Conservation (phyloP, 768 basidiomycete genomes). For the Hygrocybe punicea region DNA sequence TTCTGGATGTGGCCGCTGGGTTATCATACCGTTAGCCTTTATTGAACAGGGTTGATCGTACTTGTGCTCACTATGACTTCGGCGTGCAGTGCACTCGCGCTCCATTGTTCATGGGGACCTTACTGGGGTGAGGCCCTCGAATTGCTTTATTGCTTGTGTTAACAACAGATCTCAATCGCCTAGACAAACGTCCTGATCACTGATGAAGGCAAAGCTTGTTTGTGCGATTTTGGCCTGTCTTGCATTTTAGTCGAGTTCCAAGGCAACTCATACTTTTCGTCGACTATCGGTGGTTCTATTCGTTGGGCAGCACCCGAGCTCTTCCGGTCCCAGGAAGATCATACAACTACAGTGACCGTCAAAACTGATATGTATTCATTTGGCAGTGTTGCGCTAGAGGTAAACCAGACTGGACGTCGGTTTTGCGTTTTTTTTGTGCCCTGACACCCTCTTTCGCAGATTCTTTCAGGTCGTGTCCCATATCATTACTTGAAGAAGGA, state of each 20-base stretch:
- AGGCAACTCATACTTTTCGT: conserved; percentile 21
- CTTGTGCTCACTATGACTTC: not conserved
- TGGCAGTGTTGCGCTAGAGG: conserved; percentile 30
- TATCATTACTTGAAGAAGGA: conserved; percentile 7
- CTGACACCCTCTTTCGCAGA: not conserved
- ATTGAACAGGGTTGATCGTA: too few species aligned
- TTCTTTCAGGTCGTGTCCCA: conserved; percentile 6
- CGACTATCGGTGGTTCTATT: conserved; percentile 28
- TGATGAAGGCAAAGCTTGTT: conserved; percentile 27
- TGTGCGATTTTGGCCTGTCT: conserved; percentile 40
- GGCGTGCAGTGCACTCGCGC: conserved; percentile 14
- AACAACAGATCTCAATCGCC: not conserved
- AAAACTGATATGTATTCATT: conserved; percentile 38
- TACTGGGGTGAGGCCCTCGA: conserved; percentile 25
- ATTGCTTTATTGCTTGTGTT: not conserved
- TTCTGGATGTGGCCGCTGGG: conserved; percentile 6
- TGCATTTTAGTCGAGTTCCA: conserved; percentile 21
- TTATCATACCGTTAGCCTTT: conserved; percentile 5
- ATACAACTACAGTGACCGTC: conserved; percentile 4
- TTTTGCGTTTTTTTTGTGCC: not conserved
- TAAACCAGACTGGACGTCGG: not conserved
- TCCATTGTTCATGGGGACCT: conserved; percentile 34
- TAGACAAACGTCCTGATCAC: conserved; percentile 40
- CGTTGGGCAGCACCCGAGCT: conserved; percentile 39
- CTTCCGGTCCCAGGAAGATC: conserved; percentile 12